phyloP scores from a whole-genome alignment of 176 grass and related monocot genomes.

The Echinochloa phyllopogon region DNA sequence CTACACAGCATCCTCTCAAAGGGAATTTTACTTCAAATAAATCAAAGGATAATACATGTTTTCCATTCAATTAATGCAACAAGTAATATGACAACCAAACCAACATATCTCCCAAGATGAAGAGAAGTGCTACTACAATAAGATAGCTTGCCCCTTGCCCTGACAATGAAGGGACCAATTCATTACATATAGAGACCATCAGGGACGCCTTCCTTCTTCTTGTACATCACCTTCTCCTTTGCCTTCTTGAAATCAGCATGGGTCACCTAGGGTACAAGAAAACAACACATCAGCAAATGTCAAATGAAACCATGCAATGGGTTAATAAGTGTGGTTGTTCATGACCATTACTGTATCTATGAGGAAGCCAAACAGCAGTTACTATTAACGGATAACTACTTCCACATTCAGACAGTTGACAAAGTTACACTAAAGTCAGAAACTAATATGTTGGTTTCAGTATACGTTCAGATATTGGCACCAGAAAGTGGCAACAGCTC shows the following conservation, averaged over 20 bases:
- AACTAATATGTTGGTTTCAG: not conserved
- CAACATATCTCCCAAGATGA: slow-evolving; percentile 29
- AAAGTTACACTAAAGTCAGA: not conserved
- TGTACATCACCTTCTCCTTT: slow-evolving; percentile 99
- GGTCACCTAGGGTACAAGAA: slow-evolving; percentile 60
- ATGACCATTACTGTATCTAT: not conserved
- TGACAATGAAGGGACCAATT: slow-evolving; percentile 4
- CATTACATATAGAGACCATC: slow-evolving; percentile 96
- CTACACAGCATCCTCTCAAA: not conserved
- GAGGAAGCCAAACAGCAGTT: not conserved
- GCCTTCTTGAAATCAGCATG: slow-evolving; percentile 94
- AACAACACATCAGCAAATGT: slow-evolving; percentile 5
- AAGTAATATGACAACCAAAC: not conserved
- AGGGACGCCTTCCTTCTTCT: slow-evolving; percentile 99
- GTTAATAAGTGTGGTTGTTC: not conserved
- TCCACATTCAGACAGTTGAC: not conserved
- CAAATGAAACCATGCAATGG: not conserved
- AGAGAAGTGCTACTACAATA: not conserved
- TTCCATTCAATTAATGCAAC: not conserved
- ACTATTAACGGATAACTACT: not conserved
- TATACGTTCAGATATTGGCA: not conserved
- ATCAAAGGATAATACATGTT: slow-evolving; percentile 25
- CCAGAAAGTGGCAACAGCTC: not conserved
- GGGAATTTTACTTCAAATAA: slow-evolving; percentile 16
- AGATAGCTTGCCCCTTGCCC: not conserved